Conservation (phyloP, 23 red algal species). For the Gracilariopsis chorda region DNA sequence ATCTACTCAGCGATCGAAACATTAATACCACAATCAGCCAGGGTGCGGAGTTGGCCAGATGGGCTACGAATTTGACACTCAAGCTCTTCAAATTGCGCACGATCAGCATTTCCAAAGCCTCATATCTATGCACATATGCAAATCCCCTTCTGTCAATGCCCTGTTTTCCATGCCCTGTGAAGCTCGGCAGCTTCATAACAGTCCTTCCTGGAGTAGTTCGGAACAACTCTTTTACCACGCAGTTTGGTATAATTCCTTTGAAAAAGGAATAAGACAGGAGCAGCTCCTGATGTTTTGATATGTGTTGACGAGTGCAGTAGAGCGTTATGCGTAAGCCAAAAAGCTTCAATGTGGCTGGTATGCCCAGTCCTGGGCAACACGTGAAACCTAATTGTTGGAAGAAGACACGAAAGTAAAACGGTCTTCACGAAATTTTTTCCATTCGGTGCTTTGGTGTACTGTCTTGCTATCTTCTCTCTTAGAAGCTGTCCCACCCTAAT, state of each 20-base stretch:
- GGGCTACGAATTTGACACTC: neutral
- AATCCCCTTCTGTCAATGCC: neutral
- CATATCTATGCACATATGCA: neutral
- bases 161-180: neutral
- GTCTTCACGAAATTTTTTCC: neutral
- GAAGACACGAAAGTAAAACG: neutral
- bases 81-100: neutral
- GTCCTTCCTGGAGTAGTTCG: neutral
- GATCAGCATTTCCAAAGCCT: neutral
- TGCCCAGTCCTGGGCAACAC: conserved; percentile 14
- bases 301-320: neutral
- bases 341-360: neutral
- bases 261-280: neutral
- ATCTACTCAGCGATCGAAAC: no score
- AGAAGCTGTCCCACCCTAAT: no score
- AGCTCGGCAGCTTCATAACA: neutral
- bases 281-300: neutral
- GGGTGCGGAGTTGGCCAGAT: neutral
- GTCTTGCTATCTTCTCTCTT: no score
- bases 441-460: no score
- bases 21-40: neutral
- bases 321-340: neutral
- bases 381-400: neutral
- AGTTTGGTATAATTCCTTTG: no score
- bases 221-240: no score